Evolutionary conservation across 1,139 yeast genomes (phyloP), one percentile per base, ranked within the genome.

Genomic region (Candida neerlandica): DNA sequence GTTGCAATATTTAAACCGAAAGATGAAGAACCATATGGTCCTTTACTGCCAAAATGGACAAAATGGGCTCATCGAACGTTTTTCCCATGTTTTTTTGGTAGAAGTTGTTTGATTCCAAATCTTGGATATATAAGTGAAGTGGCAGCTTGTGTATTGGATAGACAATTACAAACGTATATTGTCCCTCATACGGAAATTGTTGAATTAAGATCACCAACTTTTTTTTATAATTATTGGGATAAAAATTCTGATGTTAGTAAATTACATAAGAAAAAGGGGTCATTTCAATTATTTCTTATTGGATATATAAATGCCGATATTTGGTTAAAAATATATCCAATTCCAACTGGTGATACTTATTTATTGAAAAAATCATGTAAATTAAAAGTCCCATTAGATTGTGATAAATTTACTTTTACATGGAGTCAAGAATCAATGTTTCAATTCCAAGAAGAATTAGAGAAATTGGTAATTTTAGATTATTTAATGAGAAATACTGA

Each of bases 1-100:
- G 77, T 77, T 5, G 92, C 86, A 0, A 84, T 86, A 2, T 86
- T 86, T 71, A 86, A 86, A 61, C 94, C 94, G 5, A 85, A 85
- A 60, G 90, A 86, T 64, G 94, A 86, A 64, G 92, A 86, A 57
- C 94, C 92, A 0, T 86, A 86, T 60, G 94, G 92, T 0, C 89
- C 91, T 0, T 61, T 86, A 47, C 83, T 88, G 5, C 92, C 92
- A 0, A 86, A 86, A 62, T 85, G 92, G 91, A 81, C 89, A 1
- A 86, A 86, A 66, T 86, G 92, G 92, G 63, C 85, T 7, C 92
- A 86, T 61, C 66, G 92, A 53, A 86, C 86, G 29, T 76, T 86
- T 54, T 86, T 86, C 52, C 92, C 92, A 0, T 86, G 91, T 59
- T 86, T 84, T 60, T 86, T 86, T 66, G 92, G 94, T 2, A 65